A percentile compares a stretch with the other conserved stretches of the same genome.
Conservation (phyloP, 768 basidiomycete genomes). For the Leucocoprinus birnbaumii region DNA sequence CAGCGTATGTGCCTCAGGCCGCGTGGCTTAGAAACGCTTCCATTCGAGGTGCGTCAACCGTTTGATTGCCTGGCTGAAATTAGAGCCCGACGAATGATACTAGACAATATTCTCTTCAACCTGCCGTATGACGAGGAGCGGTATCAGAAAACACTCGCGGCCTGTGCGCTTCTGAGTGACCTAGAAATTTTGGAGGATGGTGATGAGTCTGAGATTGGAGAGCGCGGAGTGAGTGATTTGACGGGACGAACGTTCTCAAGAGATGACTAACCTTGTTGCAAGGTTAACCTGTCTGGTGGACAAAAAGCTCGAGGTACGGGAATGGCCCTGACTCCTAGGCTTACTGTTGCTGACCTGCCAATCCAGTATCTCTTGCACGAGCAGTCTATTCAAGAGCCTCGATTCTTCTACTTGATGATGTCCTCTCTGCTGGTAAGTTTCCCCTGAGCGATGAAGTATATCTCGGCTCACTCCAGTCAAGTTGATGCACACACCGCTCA, state of each 20-base stretch:
- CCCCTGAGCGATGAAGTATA: not conserved
- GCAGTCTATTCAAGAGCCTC: slow-evolving; percentile 90
- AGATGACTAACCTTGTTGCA: not conserved
- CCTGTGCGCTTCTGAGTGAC: slow-evolving; percentile 71
- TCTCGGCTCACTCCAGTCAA: slow-evolving; percentile 16
- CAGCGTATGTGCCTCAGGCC: slow-evolving; percentile 83
- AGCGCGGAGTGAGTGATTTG: slow-evolving; percentile 59
- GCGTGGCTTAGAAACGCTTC: slow-evolving; percentile 71
- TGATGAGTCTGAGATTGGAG: slow-evolving; percentile 85
- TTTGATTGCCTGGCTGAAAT: not conserved
- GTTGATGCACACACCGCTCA: slow-evolving; percentile 94
- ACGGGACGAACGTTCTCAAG: not conserved
- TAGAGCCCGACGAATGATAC: not conserved
- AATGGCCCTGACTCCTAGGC: slow-evolving; percentile 33
- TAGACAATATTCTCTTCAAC: slow-evolving; percentile 75
- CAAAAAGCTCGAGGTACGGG: slow-evolving; percentile 62
- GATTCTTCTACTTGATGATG: slow-evolving; percentile 81
- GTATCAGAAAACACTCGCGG: slow-evolving; percentile 77
- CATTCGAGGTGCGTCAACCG: slow-evolving; percentile 39
- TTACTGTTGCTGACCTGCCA: slow-evolving; percentile 24
- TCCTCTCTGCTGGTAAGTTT: slow-evolving; percentile 49
- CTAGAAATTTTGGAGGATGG: slow-evolving; percentile 84
- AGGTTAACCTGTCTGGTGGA: slow-evolving; percentile 56
- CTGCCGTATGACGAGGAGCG: slow-evolving; percentile 78
- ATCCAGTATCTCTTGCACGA: slow-evolving; percentile 47